Base-by-base conservation (phyloP, 176 grass and related monocot genomes). In the Poa pratensis region DNA sequence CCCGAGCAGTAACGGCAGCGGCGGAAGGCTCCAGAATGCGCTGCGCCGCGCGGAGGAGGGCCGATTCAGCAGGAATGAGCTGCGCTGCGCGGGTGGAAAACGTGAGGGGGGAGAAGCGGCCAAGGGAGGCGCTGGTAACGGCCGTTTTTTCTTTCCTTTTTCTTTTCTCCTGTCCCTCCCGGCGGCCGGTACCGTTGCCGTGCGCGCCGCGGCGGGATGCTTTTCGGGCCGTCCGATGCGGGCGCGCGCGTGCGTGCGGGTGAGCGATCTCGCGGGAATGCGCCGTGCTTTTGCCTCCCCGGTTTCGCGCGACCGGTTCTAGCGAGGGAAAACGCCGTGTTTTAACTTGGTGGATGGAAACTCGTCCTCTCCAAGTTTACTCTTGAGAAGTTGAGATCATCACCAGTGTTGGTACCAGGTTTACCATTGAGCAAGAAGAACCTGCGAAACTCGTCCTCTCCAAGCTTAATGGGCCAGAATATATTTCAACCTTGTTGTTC, bases 1-100 rank as follows among this genome's bases (percentile, higher is more conserved):
- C 34, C 15, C 69, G 77, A 76, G 61, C 66, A 19, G 87, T 77
- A 89, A 89, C 88, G 84, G 84, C 50, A 78, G 88, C 43, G 9
- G 62, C 24, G 61, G 69, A 67, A 82, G 50, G 62, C 80, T 76
- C 71, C 79, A 28, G 84, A 86, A 70, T 30, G 71, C 71, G 84
- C 40, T 42, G 40, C 40, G 75, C 45, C 77, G 55, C 24, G 35
- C 22, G 26, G 54, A 65, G 80, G 78, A n/a, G 72, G 86, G 61
- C 60, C 20, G 75, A 65, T 78, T 61, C 8, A 20, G 49, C 69
- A 49, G 83, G 20, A 83, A 37, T 17, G 20, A 55, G 68, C n/a
- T 60, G 40, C 59, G 50, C 15, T 28, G 80, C 37, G 67, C 16
- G 72, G 18, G 9, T 28, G 48, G 70, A 14, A 87, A 87, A 58